Percentiles rank a stretch among this genome's conserved stretches.
These are phyloP conservation scores for Candida saitoana DNA, from an alignment of 805 yeast species.

Conservation along the genomic window DNA sequence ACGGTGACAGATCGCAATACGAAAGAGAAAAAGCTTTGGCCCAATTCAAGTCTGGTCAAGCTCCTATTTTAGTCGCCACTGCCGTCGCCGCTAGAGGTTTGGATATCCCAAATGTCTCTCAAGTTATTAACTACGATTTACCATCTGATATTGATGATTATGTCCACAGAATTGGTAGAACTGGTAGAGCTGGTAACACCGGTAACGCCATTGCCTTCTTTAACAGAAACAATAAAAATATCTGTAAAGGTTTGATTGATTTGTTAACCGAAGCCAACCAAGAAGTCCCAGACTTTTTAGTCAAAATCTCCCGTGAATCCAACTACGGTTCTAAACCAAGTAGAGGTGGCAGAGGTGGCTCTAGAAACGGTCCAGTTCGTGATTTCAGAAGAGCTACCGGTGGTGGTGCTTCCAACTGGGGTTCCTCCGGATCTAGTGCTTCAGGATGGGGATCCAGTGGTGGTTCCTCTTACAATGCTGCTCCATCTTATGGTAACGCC, in stretches of 20 bases:
- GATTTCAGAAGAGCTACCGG: constrained; percentile 51
- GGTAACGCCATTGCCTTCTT: constrained; percentile 99
- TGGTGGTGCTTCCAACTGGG: constrained; percentile 28
- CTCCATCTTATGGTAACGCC: constrained; percentile 14
- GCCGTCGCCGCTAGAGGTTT: constrained; percentile 99
- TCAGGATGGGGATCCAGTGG: constrained; percentile 13
- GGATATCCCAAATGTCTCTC: constrained; percentile 98
- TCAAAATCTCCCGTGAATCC: constrained; percentile 73
- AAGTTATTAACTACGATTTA: constrained; percentile 94
- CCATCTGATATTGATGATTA: constrained; percentile 98
- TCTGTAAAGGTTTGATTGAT: constrained; percentile 83
- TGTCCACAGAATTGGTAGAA: constrained; percentile 99
- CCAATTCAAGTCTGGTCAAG: constrained; percentile 85
- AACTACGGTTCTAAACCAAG: constrained; percentile 44
- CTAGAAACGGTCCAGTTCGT: constrained; percentile 49
- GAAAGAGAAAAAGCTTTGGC: constrained; percentile 98
- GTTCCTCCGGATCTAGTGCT: constrained; percentile 31
- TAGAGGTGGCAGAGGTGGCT: constrained; percentile 43
- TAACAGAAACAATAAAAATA: constrained; percentile 89
- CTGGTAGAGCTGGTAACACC: constrained; percentile 99
- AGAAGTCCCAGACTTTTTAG: constrained; percentile 90
- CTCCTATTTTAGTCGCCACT: constrained; percentile 95
- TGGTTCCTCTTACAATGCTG: constrained; percentile 10
- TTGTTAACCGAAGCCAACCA: constrained; percentile 94
- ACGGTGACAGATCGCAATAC: constrained; percentile 96